These are phyloP conservation scores for Trichophyton mentagrophytes DNA, from an alignment of 2,329 filamentous ascomycete genomes.

Conservation along the genomic window DNA sequence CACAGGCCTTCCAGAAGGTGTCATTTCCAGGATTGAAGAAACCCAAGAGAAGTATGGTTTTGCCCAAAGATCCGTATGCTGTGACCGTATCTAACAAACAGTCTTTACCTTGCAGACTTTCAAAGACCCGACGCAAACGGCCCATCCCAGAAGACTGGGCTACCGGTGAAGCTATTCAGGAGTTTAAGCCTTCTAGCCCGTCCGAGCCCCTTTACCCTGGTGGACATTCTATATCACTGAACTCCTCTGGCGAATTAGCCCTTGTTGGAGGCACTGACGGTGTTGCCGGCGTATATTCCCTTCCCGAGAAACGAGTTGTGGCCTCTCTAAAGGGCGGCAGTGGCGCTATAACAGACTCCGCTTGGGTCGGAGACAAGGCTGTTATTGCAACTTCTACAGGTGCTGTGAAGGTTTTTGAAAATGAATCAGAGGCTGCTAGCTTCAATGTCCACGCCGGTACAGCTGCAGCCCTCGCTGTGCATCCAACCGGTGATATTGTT, in stretches of 20 bases:
- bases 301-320: conserved; percentile 62
- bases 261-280: conserved; percentile 66
- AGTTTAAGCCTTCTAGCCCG: conserved; percentile 42
- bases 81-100: conserved; percentile 16
- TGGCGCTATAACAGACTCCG: conserved; percentile 53
- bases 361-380: conserved; percentile 50
- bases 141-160: conserved; percentile 76
- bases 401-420: conserved; percentile 65
- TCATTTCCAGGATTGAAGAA: conserved; percentile 62
- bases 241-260: conserved; percentile 51
- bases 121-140: conserved; percentile 79
- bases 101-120: conserved; percentile 49
- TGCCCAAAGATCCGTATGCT: background rate
- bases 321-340: conserved; percentile 51
- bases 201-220: conserved; percentile 50
- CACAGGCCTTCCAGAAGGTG: conserved; percentile 57
- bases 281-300: conserved; percentile 63
- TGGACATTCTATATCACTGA: conserved; percentile 44
- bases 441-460: conserved; percentile 74
- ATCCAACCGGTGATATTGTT: conserved; percentile 70
- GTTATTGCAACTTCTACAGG: conserved; percentile 65
- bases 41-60: conserved; percentile 57
- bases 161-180: conserved; percentile 55
- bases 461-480: conserved; percentile 62
- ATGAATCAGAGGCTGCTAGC: conserved; percentile 53